These are phyloP conservation scores for Paraglomus occultum DNA, from an alignment of 192 early-diverging fungal genomes.

Conservation along the genomic window DNA sequence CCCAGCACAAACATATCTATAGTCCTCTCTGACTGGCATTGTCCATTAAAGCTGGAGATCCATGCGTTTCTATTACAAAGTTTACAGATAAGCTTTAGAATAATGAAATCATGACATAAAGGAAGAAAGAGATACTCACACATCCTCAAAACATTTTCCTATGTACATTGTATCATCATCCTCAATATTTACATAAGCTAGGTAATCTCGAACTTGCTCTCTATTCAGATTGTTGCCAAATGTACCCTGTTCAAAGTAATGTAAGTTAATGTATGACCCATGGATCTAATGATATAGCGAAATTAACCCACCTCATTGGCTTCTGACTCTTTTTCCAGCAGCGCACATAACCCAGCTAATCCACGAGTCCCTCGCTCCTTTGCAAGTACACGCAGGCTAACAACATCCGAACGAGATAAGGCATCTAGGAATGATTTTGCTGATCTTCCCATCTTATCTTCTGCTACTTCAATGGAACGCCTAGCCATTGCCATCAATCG, in stretches of 20 bases:
- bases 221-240: constrained; percentile 7
- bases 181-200: constrained; percentile 13
- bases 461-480: constrained; percentile 8
- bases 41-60: constrained; percentile 1
- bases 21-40: constrained; percentile 24
- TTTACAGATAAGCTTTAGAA: too few species aligned
- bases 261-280: neutral
- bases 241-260: neutral
- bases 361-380: constrained; percentile 21
- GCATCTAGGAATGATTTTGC: constrained; percentile 22
- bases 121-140: constrained; percentile 23
- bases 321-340: constrained; percentile 17
- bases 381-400: constrained; percentile 18
- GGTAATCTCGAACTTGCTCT: constrained; percentile 20
- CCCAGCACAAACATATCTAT: constrained; percentile 27
- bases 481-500: constrained; percentile 10
- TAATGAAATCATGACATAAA: too few species aligned
- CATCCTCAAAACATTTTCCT: constrained; percentile 21
- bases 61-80: constrained; percentile 22
- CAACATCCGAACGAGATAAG: constrained; percentile 18
- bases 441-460: constrained; percentile 21
- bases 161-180: constrained; percentile 27
- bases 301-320: constrained; percentile 11
- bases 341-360: constrained; percentile 17
- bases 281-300: too few species aligned